A percentile compares a stretch with the other conserved stretches of the same genome.
Conservation (phyloP, 495 filamentous ascomycete species). For the Hypoxylon lienhwacheense region DNA sequence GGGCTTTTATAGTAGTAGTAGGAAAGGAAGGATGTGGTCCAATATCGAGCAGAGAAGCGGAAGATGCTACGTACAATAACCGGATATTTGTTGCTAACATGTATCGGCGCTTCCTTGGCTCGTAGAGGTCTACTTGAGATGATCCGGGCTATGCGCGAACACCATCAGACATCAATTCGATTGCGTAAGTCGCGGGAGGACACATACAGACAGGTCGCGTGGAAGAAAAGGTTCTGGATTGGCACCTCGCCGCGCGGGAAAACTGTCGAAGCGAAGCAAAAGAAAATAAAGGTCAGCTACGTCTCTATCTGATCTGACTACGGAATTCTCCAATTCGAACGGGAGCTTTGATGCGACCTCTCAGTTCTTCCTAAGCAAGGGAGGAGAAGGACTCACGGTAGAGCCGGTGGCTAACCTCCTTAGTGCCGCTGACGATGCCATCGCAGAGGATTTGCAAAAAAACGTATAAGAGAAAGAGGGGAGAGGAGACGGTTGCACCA, state of each 20-base stretch:
- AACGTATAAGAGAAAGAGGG: constrained; percentile 10
- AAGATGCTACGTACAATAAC: constrained; percentile 71
- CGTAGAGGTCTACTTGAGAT: constrained; percentile 81
- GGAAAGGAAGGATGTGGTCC: too few species aligned
- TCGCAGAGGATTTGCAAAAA: constrained; percentile 38
- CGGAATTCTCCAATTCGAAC: background rate
- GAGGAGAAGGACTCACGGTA: constrained; percentile 44
- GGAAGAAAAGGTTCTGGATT: constrained; percentile 79
- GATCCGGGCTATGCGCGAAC: constrained; percentile 58
- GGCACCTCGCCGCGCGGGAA: constrained; percentile 50
- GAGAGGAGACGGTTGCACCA: constrained; percentile 20
- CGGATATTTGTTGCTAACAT: constrained; percentile 83
- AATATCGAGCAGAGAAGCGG: background rate
- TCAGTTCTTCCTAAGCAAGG: constrained; percentile 13
- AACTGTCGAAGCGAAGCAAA: constrained; percentile 39
- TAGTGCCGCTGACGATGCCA: constrained; percentile 57
- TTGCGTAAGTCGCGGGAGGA: constrained; percentile 3
- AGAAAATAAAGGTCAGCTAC: constrained; percentile 3
- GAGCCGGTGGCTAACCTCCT: constrained; percentile 50
- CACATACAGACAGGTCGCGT: constrained; percentile 76
- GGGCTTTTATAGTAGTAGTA: background rate
- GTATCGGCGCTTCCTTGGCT: constrained; percentile 85
- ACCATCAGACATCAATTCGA: constrained; percentile 33
- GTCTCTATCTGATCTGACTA: background rate
- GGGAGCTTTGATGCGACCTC: constrained; percentile 8